These are phyloP conservation scores for Dactylellina leptospora DNA, from an alignment of 2,329 filamentous ascomycete genomes.

Conservation along the genomic window DNA sequence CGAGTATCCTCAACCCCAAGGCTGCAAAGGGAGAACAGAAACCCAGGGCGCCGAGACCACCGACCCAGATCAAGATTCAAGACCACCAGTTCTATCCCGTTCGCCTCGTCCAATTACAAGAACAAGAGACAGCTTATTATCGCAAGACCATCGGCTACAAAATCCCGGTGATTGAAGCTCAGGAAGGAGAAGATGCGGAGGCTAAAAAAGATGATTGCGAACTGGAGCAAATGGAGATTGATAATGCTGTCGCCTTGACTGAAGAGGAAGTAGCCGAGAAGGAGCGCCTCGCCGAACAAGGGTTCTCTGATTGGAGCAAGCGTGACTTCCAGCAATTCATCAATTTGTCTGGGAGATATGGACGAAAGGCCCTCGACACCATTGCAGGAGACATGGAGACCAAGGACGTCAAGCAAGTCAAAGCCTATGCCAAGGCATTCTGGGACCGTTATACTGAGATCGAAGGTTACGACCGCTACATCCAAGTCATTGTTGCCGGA, in stretches of 20 bases:
- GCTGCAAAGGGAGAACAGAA: slow-evolving; percentile 82
- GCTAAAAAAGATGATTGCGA: slow-evolving; percentile 87
- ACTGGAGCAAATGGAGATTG: slow-evolving; percentile 88
- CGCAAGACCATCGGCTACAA: slow-evolving; percentile 83
- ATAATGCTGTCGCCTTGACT: slow-evolving; percentile 85
- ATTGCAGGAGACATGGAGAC: slow-evolving; percentile 91
- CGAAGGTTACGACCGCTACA: slow-evolving; percentile 84
- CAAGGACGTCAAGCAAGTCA: slow-evolving; percentile 85
- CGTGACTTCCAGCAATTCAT: slow-evolving; percentile 98
- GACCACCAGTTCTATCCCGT: slow-evolving; percentile 98
- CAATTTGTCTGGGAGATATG: slow-evolving; percentile 92
- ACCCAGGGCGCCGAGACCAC: slow-evolving; percentile 92
- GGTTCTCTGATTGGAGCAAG: slow-evolving; percentile 94
- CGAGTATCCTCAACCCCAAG: slow-evolving; percentile 79
- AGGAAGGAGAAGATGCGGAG: slow-evolving; percentile 74
- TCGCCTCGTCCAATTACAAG: slow-evolving; percentile 84
- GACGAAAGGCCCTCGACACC: slow-evolving; percentile 81
- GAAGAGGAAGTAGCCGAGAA: slow-evolving; percentile 92
- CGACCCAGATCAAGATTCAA: slow-evolving; percentile 89
- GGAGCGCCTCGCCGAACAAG: slow-evolving; percentile 78
- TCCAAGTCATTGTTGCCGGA: slow-evolving; percentile 88
- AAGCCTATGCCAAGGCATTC: slow-evolving; percentile 91
- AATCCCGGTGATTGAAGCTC: slow-evolving; percentile 77
- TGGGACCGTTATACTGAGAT: slow-evolving; percentile 96
- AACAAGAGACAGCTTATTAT: slow-evolving; percentile 94